Base-by-base conservation (phyloP, 345 rosid genomes). In the Murraya paniculata region DNA sequence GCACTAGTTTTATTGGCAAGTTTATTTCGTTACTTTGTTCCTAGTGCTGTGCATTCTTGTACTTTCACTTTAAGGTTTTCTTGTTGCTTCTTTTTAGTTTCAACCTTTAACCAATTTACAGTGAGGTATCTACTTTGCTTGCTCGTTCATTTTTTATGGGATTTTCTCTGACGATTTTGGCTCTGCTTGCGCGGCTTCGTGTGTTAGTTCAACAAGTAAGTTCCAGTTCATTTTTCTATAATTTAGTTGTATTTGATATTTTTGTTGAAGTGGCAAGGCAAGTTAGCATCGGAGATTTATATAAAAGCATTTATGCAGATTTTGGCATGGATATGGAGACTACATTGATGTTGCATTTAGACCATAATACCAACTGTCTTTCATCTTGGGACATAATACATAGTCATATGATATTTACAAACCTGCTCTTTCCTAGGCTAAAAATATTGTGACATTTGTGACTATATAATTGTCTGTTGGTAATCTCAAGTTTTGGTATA, bases 181-280 rank as follows among this genome's bases (percentile, higher is more conserved):
- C 98, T 21, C 78, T 91, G 86, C 97, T 96, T 73, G 95, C 92
- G 10, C 98, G 98, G 74, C 90, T 96, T 30, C 85, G 98, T 82
- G 94, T 91, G 68, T 86, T 96, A 78, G 83, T 90, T 84, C 98
- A 94, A 87, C 99, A 96, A 86, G 99, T 94, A 87, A 81, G 94
- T 83, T 68, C 1, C 50, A 41, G 64, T 75, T 74, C 68, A 71
- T 50, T 64, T 45, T 41, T 78, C 72, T 27, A 30, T 2, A 66
- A 5, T 21, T 58, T 0, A 16, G 13, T 68, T 76, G 36, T 13
- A 69, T 72, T 77, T 64, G 9, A 62, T 8, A 55, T 62, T 62
- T 61, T 27, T 56, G 18, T n/a, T 66, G 60, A 30, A 27, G 3
- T 59, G 25, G 64, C 11, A 24, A 19, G 21, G 61, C 72, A 45